A percentile compares a stretch with the other conserved stretches of the same genome.
phyloP scores from a whole-genome alignment of 2,329 filamentous ascomycete species.

The Alternaria dauci region DNA sequence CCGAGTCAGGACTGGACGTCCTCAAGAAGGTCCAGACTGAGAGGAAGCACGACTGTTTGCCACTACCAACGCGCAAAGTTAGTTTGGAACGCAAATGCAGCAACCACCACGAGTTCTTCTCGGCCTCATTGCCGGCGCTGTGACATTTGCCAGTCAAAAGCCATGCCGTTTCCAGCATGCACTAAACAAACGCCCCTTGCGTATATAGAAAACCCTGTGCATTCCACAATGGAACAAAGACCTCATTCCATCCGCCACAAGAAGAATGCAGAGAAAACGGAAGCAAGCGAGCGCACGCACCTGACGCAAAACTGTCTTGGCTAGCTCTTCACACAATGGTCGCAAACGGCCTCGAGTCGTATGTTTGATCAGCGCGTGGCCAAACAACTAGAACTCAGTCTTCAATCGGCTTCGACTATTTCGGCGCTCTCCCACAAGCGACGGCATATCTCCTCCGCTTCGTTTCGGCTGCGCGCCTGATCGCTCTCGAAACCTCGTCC shows the following conservation, averaged over 20 bases:
- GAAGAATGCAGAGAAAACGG: conserved; percentile 2
- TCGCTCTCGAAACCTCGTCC: conserved; percentile 44
- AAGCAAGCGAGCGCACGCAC: conserved; percentile 11
- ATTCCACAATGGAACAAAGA: conserved; percentile 1
- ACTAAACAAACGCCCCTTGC: conserved; percentile 6
- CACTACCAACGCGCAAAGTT: conserved; percentile 1
- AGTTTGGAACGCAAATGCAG: not conserved
- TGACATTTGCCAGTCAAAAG: not conserved
- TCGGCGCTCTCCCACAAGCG: conserved; percentile 52
- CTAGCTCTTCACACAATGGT: conserved; percentile 8
- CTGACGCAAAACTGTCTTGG: conserved; percentile 6
- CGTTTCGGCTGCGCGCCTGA: conserved; percentile 36
- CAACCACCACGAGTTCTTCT: not conserved
- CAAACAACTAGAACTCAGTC: conserved; percentile 2
- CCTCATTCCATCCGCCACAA: not conserved
- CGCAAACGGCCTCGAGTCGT: conserved; percentile 10
- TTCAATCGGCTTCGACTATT: conserved; percentile 48
- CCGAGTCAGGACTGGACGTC: not conserved
- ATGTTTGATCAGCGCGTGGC: conserved; percentile 10
- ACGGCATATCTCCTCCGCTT: conserved; percentile 52
- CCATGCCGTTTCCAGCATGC: conserved; percentile 1
- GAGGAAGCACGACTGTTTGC: not conserved
- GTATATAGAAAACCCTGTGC: conserved; percentile 3
- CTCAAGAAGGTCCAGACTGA: not conserved
- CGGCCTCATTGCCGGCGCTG: not conserved